Evolutionary conservation across 139 green algal species (phyloP).

Genomic region (Coelastrella sp.): DNA sequence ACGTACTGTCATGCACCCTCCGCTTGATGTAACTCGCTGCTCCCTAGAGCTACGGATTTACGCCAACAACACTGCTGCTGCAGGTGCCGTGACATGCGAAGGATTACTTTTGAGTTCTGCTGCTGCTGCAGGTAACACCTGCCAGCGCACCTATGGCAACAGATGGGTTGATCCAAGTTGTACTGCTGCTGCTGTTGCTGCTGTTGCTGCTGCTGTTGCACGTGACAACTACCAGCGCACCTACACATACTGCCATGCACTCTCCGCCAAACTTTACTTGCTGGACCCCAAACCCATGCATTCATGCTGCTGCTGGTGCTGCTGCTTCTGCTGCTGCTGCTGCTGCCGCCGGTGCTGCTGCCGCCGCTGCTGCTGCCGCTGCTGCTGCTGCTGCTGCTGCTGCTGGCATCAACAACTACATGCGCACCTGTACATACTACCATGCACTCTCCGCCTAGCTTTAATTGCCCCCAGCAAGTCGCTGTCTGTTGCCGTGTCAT

Average conservation of each 20-base stretch:
- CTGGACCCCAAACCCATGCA: background rate
- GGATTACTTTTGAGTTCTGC: background rate
- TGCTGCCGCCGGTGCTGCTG: slow-evolving; percentile 59
- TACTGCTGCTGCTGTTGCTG: no score
- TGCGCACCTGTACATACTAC: slow-evolving; percentile 60
- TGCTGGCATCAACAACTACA: no score
- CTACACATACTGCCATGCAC: slow-evolving; percentile 66
- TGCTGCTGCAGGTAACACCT: no score
- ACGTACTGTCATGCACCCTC: slow-evolving; percentile 52
- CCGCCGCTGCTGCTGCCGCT: slow-evolving; percentile 81
- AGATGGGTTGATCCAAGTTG: no score
- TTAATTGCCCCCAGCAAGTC: slow-evolving; percentile 3
- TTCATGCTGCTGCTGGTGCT: slow-evolving; percentile 22
- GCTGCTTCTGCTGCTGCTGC: background rate
- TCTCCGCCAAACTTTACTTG: background rate
- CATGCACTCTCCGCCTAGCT: slow-evolving; percentile 41
- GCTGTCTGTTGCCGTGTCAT: slow-evolving; percentile 48
- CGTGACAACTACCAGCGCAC: no score
- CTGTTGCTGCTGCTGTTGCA: no score
- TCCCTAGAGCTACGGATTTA: background rate
- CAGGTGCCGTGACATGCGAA: no score
- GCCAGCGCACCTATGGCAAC: no score
- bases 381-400: slow-evolving; percentile 71
- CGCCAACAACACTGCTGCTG: no score
- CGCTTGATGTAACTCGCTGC: background rate